phyloP scores from a whole-genome alignment of 768 basidiomycete genomes.

The Auriculariales sp. region DNA sequence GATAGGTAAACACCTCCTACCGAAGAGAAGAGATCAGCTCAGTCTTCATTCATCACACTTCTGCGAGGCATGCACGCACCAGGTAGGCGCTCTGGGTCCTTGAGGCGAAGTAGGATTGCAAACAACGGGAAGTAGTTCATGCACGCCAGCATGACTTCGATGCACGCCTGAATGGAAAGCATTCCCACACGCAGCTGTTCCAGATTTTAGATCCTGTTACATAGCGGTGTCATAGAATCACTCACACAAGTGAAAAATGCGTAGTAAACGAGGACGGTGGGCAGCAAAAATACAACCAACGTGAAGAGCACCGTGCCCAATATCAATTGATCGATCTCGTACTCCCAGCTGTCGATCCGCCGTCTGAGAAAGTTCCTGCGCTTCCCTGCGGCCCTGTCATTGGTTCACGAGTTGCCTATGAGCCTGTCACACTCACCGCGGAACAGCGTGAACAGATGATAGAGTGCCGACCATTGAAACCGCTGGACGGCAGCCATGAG shows the following conservation, averaged over 20 bases:
- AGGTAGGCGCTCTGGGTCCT: conserved; percentile 73
- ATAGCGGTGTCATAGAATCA: conserved; percentile 10
- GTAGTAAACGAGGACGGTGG: conserved; percentile 81
- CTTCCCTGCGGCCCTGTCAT: conserved; percentile 70
- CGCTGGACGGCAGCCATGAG: conserved; percentile 47
- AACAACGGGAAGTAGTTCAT: conserved; percentile 92
- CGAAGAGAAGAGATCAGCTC: too few species aligned
- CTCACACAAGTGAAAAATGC: conserved; percentile 56
- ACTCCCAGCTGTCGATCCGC: conserved; percentile 81
- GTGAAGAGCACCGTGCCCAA: conserved; percentile 87
- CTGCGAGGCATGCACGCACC: conserved; percentile 42
- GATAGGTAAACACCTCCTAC: too few species aligned
- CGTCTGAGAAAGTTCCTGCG: conserved; percentile 75
- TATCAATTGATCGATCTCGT: conserved; percentile 87
- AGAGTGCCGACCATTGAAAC: conserved; percentile 39
- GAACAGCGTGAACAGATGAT: conserved; percentile 79
- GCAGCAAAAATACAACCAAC: conserved; percentile 62
- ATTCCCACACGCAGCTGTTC: conserved; percentile 37
- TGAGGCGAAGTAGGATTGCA: conserved; percentile 65
- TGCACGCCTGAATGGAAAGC: conserved; percentile 40
- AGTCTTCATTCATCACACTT: too few species aligned
- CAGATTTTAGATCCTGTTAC: background rate
- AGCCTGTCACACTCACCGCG: conserved; percentile 31
- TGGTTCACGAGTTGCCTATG: too few species aligned
- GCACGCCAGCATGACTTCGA: conserved; percentile 57